These are phyloP conservation scores for Pleurotus djamor DNA, from an alignment of 768 basidiomycete genomes.

Conservation along the genomic window DNA sequence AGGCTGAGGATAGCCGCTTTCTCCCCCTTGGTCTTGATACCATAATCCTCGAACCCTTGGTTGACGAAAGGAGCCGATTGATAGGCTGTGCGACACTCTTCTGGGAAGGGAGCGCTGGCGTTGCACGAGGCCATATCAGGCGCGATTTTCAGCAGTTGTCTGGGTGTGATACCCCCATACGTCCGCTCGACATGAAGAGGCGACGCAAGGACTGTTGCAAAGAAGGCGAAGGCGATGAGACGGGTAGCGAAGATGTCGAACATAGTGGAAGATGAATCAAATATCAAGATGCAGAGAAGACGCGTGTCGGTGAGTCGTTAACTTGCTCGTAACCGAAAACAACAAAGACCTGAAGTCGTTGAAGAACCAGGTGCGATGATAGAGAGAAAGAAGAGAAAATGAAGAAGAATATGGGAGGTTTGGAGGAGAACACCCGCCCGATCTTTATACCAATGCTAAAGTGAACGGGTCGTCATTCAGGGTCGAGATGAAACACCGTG, in stretches of 20 bases:
- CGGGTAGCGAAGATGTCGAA: not conserved
- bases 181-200: not conserved
- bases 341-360: no score
- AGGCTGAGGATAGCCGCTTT: constrained; percentile 18
- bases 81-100: constrained; percentile 17
- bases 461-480: no score
- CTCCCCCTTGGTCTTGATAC: constrained; percentile 16
- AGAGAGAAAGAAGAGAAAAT: no score
- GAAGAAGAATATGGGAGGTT: no score
- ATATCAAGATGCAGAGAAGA: no score
- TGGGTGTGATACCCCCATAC: constrained; percentile 10
- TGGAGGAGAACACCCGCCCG: no score
- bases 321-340: no score
- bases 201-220: not conserved
- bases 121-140: constrained; percentile 13
- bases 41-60: constrained; percentile 14
- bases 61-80: constrained; percentile 20
- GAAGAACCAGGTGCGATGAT: no score
- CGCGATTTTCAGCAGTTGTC: constrained; percentile 16
- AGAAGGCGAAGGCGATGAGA: not conserved
- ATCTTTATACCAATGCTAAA: no score
- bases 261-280: not conserved
- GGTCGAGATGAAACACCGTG: no score
- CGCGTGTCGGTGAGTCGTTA: no score
- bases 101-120: constrained; percentile 9